phyloP scores from a whole-genome alignment of 2,329 filamentous ascomycete genomes.

The Ceratocystis huliohia region DNA sequence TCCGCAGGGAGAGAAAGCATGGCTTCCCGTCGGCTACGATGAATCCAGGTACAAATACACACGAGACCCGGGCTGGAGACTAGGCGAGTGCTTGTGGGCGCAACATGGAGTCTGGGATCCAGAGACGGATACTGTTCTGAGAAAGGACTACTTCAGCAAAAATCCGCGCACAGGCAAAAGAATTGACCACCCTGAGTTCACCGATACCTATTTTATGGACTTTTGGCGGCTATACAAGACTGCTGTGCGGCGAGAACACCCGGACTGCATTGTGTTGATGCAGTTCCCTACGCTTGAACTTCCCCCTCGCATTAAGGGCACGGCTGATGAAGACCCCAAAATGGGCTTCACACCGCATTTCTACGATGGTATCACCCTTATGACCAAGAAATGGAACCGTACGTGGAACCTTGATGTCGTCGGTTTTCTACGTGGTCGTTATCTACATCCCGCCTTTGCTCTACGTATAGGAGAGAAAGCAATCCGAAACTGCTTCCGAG shows the following conservation, averaged over 20 bases:
- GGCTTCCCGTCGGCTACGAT: conserved; percentile 74
- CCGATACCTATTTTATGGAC: conserved; percentile 81
- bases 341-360: conserved; percentile 93
- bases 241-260: conserved; percentile 62
- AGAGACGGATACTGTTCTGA: conserved; percentile 58
- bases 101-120: conserved; percentile 95
- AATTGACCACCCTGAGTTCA: conserved; percentile 74
- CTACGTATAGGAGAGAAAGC: conserved; percentile 87
- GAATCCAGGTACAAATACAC: conserved; percentile 72
- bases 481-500: conserved; percentile 82
- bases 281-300: conserved; percentile 88
- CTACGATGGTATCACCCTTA: conserved; percentile 89
- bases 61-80: conserved; percentile 72
- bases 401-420: conserved; percentile 96
- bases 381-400: conserved; percentile 98
- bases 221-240: conserved; percentile 67
- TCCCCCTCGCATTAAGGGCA: conserved; percentile 76
- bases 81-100: conserved; percentile 94
- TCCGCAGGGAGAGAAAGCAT: conserved; percentile 71
- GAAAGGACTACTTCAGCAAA: conserved; percentile 78
- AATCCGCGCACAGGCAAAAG: conserved; percentile 59
- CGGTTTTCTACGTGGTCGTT: conserved; percentile 77
- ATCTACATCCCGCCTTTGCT: conserved; percentile 77
- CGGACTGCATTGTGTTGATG: conserved; percentile 74
- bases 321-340: conserved; percentile 72